These are phyloP conservation scores for Cutaneotrichosporon daszewskae DNA, from an alignment of 1,284 basidiomycete genomes.

Conservation along the genomic window DNA sequence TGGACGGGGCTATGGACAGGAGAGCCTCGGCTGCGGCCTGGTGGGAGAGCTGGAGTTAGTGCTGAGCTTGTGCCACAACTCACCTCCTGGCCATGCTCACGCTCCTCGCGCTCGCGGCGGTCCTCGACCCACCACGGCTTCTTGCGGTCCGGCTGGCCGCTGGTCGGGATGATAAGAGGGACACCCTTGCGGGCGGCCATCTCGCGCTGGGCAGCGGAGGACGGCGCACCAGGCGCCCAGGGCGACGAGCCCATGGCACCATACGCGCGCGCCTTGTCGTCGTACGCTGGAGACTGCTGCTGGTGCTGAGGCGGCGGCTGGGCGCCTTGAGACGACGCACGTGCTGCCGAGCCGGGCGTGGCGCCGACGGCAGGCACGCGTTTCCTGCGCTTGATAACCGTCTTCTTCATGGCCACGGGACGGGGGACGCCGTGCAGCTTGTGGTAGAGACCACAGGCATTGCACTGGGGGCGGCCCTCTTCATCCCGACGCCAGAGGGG, in stretches of 20 bases:
- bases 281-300: conserved; percentile 7
- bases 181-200: conserved; percentile 20
- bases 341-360: conserved; percentile 7
- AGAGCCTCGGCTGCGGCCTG: conserved; percentile 47
- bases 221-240: conserved; percentile 6
- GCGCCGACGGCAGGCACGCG: conserved; percentile 71
- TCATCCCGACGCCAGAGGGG: conserved; percentile 91
- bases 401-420: conserved; percentile 97
- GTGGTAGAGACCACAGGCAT: conserved; percentile 93
- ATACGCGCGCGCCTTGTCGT: conserved; percentile 15
- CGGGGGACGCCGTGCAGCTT: conserved; percentile 96
- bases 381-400: conserved; percentile 95
- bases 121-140: conserved; percentile 42
- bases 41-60: conserved; percentile 32
- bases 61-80: not conserved
- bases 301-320: not conserved
- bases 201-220: conserved; percentile 10
- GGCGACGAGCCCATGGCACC: conserved; percentile 10
- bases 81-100: conserved; percentile 16
- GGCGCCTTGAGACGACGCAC: conserved; percentile 15
- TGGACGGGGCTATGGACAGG: conserved; percentile 42
- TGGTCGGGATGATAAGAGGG: conserved; percentile 15
- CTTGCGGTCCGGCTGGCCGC: conserved; percentile 24
- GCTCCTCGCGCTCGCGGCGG: conserved; percentile 15
- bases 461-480: conserved; percentile 68